phyloP scores from a whole-genome alignment of 2,329 filamentous ascomycete species.

The Shiraia bambusicola region DNA sequence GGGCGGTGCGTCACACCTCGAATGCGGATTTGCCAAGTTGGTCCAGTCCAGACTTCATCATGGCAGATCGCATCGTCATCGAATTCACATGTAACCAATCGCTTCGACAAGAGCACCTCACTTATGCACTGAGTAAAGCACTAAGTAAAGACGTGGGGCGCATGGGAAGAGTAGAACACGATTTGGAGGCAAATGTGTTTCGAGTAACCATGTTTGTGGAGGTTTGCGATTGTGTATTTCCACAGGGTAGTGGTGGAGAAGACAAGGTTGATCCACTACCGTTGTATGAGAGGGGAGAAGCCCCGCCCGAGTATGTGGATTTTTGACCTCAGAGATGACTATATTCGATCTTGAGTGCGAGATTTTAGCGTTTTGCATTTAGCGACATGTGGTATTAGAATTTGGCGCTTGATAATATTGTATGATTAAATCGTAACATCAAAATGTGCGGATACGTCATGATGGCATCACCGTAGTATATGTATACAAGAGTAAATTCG shows the following conservation, averaged over 20 bases:
- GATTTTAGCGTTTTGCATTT: too few relatives aligned
- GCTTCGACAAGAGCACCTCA: constrained; percentile 5
- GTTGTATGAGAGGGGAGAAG: constrained; percentile 13
- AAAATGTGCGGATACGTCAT: too few relatives aligned
- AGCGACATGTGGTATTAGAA: too few relatives aligned
- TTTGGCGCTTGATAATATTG: too few relatives aligned
- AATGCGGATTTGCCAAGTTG: constrained; percentile 7
- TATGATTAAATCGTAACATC: too few relatives aligned
- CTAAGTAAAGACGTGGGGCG: constrained; percentile 11
- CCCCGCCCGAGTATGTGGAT: constrained; percentile 11
- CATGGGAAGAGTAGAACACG: constrained; percentile 17
- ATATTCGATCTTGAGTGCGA: too few relatives aligned
- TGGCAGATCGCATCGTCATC: constrained; percentile 12
- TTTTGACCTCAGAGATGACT: neutral
- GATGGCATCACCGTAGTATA: too few relatives aligned
- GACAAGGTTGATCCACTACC: constrained; percentile 12
- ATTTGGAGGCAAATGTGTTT: constrained; percentile 2
- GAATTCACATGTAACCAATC: constrained; percentile 12
- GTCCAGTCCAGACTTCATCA: constrained; percentile 9
- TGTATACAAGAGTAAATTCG: too few relatives aligned
- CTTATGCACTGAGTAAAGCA: constrained; percentile 9
- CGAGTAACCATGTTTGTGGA: constrained; percentile 17
- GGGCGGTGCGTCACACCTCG: neutral
- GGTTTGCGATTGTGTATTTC: constrained; percentile 10
- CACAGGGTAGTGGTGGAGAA: neutral